Conservation (phyloP, 176 grass and related monocot genomes). For the Oryza longistaminata region DNA sequence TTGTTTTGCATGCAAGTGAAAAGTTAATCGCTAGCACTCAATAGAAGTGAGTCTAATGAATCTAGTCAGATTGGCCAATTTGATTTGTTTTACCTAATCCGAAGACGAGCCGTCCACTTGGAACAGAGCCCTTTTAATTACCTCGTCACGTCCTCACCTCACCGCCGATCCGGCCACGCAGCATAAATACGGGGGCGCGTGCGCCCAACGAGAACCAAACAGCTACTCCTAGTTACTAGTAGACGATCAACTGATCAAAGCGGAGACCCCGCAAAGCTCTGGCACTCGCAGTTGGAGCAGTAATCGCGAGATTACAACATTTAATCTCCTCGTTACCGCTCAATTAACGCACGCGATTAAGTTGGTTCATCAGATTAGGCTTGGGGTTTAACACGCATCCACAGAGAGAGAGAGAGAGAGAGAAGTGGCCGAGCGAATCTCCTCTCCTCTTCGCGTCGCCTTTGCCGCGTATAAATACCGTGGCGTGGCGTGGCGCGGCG, state of each 20-base stretch:
- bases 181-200: background rate
- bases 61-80: too few species aligned
- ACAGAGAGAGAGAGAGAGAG: too few species aligned
- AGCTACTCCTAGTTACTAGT: background rate
- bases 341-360: background rate
- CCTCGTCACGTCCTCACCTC: too few species aligned
- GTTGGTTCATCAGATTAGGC: background rate
- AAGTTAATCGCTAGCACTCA: too few species aligned
- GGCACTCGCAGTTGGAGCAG: background rate
- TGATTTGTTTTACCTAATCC: too few species aligned
- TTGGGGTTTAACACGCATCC: background rate
- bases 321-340: background rate
- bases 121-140: too few species aligned
- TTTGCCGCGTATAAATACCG: background rate
- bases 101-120: too few species aligned
- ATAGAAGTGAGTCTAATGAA: too few species aligned
- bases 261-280: background rate
- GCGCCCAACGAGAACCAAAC: background rate
- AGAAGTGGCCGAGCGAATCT: background rate
- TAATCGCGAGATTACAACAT: background rate
- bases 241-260: background rate
- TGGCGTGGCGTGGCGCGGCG: too few species aligned
- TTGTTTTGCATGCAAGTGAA: too few species aligned
- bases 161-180: too few species aligned
- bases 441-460: background rate